These are phyloP conservation scores for Entophlyctis luteolus DNA, from an alignment of 192 early-diverging fungal genomes.

Conservation along the genomic window DNA sequence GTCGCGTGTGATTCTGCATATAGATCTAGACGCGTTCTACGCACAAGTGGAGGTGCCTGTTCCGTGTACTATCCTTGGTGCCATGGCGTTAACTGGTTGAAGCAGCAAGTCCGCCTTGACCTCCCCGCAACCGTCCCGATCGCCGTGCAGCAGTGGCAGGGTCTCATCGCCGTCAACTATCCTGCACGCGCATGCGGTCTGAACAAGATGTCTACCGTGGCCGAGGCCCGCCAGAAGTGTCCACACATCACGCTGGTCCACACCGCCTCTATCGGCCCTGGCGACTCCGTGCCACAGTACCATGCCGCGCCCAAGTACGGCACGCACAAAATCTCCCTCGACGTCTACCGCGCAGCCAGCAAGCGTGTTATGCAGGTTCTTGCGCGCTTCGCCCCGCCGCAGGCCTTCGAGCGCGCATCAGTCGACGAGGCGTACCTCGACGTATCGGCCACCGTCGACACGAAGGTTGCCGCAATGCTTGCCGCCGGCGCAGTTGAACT, in stretches of 20 bases:
- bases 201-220: slow-evolving; percentile 36
- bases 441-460: slow-evolving; percentile 65
- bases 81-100: not conserved
- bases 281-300: slow-evolving; percentile 64
- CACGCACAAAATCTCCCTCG: slow-evolving; percentile 88
- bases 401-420: slow-evolving; percentile 1
- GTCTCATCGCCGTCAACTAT: slow-evolving; percentile 75
- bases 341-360: slow-evolving; percentile 62
- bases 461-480: slow-evolving; percentile 14
- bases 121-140: slow-evolving; percentile 65
- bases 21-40: slow-evolving; percentile 27
- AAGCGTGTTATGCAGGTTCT: slow-evolving; percentile 1
- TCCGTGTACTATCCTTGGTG: not conserved
- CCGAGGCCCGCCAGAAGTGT: slow-evolving; percentile 15
- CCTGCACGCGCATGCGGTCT: slow-evolving; percentile 76
- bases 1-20: slow-evolving; percentile 7
- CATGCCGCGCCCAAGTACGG: slow-evolving; percentile 41
- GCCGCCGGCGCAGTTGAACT: not conserved
- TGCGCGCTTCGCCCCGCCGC: not conserved
- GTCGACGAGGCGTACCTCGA: slow-evolving; percentile 90
- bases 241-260: slow-evolving; percentile 70
- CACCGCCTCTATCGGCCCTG: slow-evolving; percentile 41
- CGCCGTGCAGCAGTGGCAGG: slow-evolving; percentile 88
- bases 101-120: slow-evolving; percentile 54
- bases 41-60: slow-evolving; percentile 35